A percentile compares a stretch with the other conserved stretches of the same genome.
These are phyloP conservation scores for Clitoria ternatea DNA, from an alignment of 306 rosid species.

Conservation along the genomic window DNA sequence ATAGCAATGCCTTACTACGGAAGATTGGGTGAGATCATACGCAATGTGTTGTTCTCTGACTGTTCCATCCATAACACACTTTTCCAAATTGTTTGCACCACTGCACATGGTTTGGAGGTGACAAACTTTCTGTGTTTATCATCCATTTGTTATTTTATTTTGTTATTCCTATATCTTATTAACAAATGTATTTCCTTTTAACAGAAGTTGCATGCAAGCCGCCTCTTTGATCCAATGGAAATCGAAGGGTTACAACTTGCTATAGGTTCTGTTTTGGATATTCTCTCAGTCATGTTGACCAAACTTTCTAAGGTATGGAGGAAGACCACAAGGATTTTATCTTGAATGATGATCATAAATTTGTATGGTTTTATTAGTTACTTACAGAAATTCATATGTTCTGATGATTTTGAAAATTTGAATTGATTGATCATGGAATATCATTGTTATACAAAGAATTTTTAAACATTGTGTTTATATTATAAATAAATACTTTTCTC, in stretches of 20 bases:
- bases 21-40: constrained; percentile 58
- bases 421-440: constrained; percentile 12
- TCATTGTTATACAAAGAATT: neutral
- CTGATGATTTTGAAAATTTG: neutral
- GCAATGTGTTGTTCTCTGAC: constrained; percentile 63
- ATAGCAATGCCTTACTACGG: constrained; percentile 39
- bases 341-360: constrained; percentile 8
- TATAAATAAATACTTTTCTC: neutral
- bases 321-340: neutral
- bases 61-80: constrained; percentile 78
- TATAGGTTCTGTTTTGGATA: constrained; percentile 64
- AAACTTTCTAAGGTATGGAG: constrained; percentile 67
- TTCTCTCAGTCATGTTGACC: constrained; percentile 59
- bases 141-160: constrained; percentile 8
- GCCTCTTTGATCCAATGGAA: constrained; percentile 70
- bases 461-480: neutral
- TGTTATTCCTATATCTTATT: constrained; percentile 19
- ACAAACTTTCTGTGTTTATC: constrained; percentile 25
- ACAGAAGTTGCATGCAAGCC: constrained; percentile 71
- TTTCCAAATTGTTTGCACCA: constrained; percentile 70
- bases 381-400: constrained; percentile 14
- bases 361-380: constrained; percentile 17
- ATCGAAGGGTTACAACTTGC: constrained; percentile 81
- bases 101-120: constrained; percentile 78
- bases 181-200: constrained; percentile 16